Conservation (phyloP, 371 early-diverging fungal species). For the Mortierella sp. region DNA sequence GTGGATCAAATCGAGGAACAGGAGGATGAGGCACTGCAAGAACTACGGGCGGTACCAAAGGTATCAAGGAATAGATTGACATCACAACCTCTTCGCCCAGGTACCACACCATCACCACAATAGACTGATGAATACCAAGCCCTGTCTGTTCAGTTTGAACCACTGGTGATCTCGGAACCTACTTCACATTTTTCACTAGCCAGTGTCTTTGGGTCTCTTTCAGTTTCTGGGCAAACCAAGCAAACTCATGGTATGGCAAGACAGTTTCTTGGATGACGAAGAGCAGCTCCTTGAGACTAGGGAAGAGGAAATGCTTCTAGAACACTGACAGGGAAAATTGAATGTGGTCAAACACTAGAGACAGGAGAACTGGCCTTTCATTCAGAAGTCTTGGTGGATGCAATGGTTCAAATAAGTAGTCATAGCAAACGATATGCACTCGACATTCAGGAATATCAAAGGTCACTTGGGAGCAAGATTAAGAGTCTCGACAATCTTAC, state of each 20-base stretch:
- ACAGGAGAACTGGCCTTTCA: slow-evolving; percentile 30
- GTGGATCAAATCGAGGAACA: slow-evolving; percentile 24
- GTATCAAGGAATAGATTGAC: slow-evolving; percentile 7
- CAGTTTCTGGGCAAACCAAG: neutral
- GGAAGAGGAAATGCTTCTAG: slow-evolving; percentile 11
- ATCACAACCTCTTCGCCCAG: too few relatives aligned
- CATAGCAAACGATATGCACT: slow-evolving; percentile 37
- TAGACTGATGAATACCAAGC: too few relatives aligned
- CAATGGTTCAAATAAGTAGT: slow-evolving; percentile 28
- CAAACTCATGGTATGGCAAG: too few relatives aligned
- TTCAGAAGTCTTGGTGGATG: slow-evolving; percentile 28
- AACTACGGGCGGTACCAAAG: slow-evolving; percentile 29
- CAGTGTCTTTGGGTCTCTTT: slow-evolving; percentile 37
- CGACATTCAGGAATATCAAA: slow-evolving; percentile 38
- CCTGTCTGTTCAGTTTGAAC: slow-evolving; percentile 30
- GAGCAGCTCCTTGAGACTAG: slow-evolving; percentile 4
- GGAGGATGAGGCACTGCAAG: slow-evolving; percentile 35
- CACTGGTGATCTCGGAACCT: slow-evolving; percentile 24
- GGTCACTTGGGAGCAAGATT: slow-evolving; percentile 25
- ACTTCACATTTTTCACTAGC: slow-evolving; percentile 38
- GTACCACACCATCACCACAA: too few relatives aligned
- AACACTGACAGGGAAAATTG: too few relatives aligned
- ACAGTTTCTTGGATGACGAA: neutral
- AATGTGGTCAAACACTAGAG: too few relatives aligned
- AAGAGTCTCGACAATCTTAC: slow-evolving; percentile 25